These are phyloP conservation scores for Botrytis sinoallii DNA, from an alignment of 2,329 filamentous ascomycete species.

Conservation along the genomic window DNA sequence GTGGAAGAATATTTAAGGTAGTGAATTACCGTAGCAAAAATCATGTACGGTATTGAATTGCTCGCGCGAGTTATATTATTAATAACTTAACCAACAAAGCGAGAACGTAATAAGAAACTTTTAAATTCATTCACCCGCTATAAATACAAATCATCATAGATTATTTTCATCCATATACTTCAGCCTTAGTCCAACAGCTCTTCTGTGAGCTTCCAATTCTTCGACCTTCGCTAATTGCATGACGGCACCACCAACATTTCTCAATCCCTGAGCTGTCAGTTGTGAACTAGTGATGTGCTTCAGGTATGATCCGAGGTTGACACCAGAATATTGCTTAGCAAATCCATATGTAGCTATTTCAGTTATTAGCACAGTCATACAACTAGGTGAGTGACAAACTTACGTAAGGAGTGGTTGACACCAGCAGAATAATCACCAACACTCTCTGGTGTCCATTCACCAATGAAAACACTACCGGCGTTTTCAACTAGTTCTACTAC, in stretches of 20 bases:
- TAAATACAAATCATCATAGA: constrained; percentile 12
- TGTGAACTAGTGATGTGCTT: constrained; percentile 98
- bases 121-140: constrained; percentile 1
- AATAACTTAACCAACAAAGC: not conserved
- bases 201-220: constrained; percentile 87
- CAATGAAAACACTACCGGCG: constrained; percentile 93
- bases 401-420: constrained; percentile 96
- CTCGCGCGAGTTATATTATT: not conserved
- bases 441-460: constrained; percentile 94
- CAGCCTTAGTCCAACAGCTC: constrained; percentile 65
- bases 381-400: constrained; percentile 44
- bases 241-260: constrained; percentile 81
- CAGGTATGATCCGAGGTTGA: constrained; percentile 92
- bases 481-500: constrained; percentile 81
- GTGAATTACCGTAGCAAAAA: not conserved
- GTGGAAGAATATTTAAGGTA: not conserved
- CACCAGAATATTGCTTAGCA: constrained; percentile 96
- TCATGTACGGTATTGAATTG: not conserved
- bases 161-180: constrained; percentile 42
- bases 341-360: constrained; percentile 87
- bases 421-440: constrained; percentile 98
- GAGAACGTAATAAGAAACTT: not conserved
- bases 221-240: constrained; percentile 96
- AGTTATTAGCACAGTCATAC: constrained; percentile 12
- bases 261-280: constrained; percentile 78